Conservation (phyloP, 2,329 filamentous ascomycete species). For the Blastomyces emzantsi region DNA sequence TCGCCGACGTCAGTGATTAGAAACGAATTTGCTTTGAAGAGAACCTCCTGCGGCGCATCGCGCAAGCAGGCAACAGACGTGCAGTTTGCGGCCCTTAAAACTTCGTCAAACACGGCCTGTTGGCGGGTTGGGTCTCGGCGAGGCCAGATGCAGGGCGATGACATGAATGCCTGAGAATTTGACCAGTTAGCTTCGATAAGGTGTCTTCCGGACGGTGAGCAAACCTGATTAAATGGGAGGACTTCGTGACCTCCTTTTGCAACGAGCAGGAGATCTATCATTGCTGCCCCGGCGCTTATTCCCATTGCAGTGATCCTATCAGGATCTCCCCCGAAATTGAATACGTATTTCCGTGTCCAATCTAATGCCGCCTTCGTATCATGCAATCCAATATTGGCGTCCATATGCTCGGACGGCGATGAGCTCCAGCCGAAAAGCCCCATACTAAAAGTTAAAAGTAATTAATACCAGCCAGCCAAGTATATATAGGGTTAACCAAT, state of each 20-base stretch:
- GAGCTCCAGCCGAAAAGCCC: constrained; percentile 12
- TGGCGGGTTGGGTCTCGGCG: constrained; percentile 7
- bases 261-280: constrained; percentile 10
- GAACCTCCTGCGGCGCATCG: constrained; percentile 4
- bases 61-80: constrained; percentile 11
- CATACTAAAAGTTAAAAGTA: constrained; percentile 3
- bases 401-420: constrained; percentile 9
- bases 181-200: neutral
- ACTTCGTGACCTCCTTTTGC: neutral
- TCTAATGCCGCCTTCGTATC: constrained; percentile 10
- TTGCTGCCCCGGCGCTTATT: constrained; percentile 9
- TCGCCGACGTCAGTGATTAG: constrained; percentile 11
- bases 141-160: constrained; percentile 12
- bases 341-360: constrained; percentile 12
- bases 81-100: constrained; percentile 14
- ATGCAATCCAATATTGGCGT: constrained; percentile 12
- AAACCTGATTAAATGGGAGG: constrained; percentile 7
- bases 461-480: neutral
- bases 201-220: neutral
- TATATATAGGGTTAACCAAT: neutral
- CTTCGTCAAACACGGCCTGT: constrained; percentile 10
- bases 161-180: constrained; percentile 11
- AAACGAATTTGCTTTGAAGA: constrained; percentile 13
- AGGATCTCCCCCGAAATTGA: constrained; percentile 13
- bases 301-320: constrained; percentile 11